These are phyloP conservation scores for Liquidambar formosana DNA, from an alignment of 164 flowering plant species.

Conservation along the genomic window DNA sequence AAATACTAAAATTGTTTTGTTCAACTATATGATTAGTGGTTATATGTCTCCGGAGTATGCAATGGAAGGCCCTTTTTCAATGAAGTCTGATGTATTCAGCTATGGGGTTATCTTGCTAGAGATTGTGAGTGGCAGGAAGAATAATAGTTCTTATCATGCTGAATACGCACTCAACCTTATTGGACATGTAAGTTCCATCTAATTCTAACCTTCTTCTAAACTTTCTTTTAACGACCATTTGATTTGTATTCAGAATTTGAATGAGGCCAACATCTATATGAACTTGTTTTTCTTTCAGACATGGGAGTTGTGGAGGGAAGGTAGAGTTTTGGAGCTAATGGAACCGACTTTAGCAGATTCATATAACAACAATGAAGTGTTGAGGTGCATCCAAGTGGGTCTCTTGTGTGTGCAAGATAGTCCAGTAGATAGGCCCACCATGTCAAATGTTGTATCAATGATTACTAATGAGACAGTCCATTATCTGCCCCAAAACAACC, in stretches of 20 bases:
- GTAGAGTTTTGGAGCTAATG: constrained; percentile 17
- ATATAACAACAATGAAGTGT: not conserved
- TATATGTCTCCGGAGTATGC: constrained; percentile 35
- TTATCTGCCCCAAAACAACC: constrained; percentile 23
- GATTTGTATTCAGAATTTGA: not conserved
- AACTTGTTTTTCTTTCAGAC: constrained; percentile 16
- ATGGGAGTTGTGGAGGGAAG: constrained; percentile 27
- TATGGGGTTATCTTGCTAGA: constrained; percentile 34
- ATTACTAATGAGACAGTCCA: constrained; percentile 5
- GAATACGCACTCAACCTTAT: constrained; percentile 23
- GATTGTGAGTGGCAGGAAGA: constrained; percentile 24
- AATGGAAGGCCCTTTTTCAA: constrained; percentile 25
- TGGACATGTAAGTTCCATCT: constrained; percentile 25
- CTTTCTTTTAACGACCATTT: not conserved
- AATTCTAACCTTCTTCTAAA: not conserved
- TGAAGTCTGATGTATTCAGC: constrained; percentile 29
- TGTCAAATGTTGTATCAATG: constrained; percentile 22
- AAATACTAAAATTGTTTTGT: not conserved
- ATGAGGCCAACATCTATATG: not conserved
- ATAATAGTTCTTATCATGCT: constrained; percentile 12
- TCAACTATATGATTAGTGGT: constrained; percentile 17
- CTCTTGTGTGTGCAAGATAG: constrained; percentile 27
- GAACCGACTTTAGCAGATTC: constrained; percentile 16
- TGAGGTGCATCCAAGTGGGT: constrained; percentile 21
- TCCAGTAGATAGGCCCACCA: constrained; percentile 23